Evolutionary conservation across 306 rosid species (phyloP).

Genomic region (Sphenostylis stenocarpa): DNA sequence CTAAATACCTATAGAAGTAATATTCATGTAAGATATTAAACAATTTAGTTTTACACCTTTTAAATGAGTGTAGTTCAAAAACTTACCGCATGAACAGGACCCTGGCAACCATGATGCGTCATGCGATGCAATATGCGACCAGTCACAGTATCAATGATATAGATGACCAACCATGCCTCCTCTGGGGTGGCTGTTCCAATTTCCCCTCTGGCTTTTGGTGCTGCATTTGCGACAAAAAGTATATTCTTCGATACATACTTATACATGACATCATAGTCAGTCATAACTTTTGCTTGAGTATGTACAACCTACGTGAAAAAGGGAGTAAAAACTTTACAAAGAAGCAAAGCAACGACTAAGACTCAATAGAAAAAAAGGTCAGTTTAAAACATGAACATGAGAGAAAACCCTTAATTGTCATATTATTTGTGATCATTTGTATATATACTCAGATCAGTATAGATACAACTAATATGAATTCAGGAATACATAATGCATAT

Average conservation of each 20-base stretch:
- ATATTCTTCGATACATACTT: constrained; percentile 80
- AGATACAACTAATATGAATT: not conserved
- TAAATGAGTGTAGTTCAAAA: constrained; percentile 32
- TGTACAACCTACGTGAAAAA: constrained; percentile 76
- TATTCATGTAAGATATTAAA: constrained; percentile 29
- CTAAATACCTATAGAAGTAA: constrained; percentile 75
- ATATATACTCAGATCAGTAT: not conserved
- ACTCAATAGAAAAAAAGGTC: not conserved
- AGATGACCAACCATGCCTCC: constrained; percentile 85
- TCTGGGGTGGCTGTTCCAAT: constrained; percentile 88
- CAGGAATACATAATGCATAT: constrained; percentile 21
- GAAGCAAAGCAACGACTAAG: constrained; percentile 20
- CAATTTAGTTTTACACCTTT: constrained; percentile 13
- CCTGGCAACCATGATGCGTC: constrained; percentile 94
- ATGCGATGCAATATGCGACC: constrained; percentile 91
- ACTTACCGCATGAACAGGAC: constrained; percentile 94
- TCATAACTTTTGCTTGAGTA: constrained; percentile 91
- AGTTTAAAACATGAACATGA: not conserved
- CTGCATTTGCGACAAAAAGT: constrained; percentile 87
- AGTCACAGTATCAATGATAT: constrained; percentile 82
- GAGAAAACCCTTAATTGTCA: constrained; percentile 6
- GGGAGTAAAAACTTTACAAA: constrained; percentile 20
- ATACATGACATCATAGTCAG: constrained; percentile 88
- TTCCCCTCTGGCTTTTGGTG: constrained; percentile 86
- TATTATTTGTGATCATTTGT: constrained; percentile 4